Evolutionary conservation across 2,329 filamentous ascomycete genomes (phyloP).

Genomic region (Didymella pomorum): DNA sequence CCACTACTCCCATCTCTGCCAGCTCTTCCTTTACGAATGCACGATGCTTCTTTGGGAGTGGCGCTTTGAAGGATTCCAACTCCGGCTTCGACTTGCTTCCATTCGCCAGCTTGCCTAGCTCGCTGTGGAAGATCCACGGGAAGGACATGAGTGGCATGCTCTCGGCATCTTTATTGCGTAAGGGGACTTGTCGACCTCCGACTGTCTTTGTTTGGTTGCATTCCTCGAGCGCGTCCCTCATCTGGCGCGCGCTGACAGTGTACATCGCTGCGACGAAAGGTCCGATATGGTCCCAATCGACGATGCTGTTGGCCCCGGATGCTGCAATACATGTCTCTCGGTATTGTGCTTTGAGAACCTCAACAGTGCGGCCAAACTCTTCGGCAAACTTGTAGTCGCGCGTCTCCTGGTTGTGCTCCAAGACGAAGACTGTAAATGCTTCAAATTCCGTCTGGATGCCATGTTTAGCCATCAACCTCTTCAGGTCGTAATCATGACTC

Average conservation of each 20-base stretch:
- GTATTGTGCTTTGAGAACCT: conserved; percentile 73
- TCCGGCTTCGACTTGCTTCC: conserved; percentile 22
- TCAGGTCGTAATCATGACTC: conserved; percentile 79
- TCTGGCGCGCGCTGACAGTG: conserved; percentile 76
- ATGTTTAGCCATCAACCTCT: conserved; percentile 83
- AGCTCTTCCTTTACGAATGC: not conserved
- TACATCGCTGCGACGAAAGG: conserved; percentile 90
- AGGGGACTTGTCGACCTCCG: conserved; percentile 50
- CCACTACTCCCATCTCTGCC: conserved; percentile 28
- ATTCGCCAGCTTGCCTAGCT: conserved; percentile 74
- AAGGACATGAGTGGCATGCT: conserved; percentile 89
- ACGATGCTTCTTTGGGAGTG: not conserved
- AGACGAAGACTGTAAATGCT: conserved; percentile 84
- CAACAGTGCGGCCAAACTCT: conserved; percentile 74
- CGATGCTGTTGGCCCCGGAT: conserved; percentile 57
- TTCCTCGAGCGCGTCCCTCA: conserved; percentile 66
- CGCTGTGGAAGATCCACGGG: conserved; percentile 84
- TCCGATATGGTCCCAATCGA: conserved; percentile 61
- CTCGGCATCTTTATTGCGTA: conserved; percentile 53
- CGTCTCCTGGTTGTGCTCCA: conserved; percentile 74
- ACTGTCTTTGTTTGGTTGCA: conserved; percentile 52
- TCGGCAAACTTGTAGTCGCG: conserved; percentile 89
- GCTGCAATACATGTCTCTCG: conserved; percentile 70
- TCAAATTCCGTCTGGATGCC: conserved; percentile 90
- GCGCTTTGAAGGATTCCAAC: not conserved